These are phyloP conservation scores for Quercus glauca DNA, from an alignment of 306 rosid genomes.

Conservation along the genomic window DNA sequence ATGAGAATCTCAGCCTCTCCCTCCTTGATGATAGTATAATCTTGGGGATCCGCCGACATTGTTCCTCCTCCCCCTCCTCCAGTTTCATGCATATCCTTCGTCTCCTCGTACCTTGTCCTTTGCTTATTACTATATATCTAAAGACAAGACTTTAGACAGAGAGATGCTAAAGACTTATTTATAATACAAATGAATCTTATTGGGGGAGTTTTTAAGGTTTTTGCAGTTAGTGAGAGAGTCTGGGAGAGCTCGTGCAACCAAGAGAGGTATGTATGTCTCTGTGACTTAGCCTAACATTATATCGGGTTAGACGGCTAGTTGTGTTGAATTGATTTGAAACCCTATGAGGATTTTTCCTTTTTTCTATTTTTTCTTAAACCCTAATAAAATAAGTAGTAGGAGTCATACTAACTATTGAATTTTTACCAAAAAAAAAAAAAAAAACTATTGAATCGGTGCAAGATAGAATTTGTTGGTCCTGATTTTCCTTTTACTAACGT, in stretches of 20 bases:
- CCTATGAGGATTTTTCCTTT: too few relatives aligned
- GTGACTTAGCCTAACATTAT: too few relatives aligned
- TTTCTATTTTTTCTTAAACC: constrained; percentile 19
- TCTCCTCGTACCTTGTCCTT: not conserved
- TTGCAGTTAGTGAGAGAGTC: not conserved
- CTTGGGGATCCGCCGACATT: constrained; percentile 68
- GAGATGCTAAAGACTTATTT: not conserved
- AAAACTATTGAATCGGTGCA: not conserved
- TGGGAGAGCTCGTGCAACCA: too few relatives aligned
- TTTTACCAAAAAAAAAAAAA: too few relatives aligned
- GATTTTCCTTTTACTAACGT: not conserved
- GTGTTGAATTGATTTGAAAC: too few relatives aligned
- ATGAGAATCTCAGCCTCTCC: constrained; percentile 99
- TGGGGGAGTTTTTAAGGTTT: not conserved
- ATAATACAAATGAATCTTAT: not conserved
- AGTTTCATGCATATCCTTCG: constrained; percentile 33
- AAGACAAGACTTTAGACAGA: too few relatives aligned
- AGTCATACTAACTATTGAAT: too few relatives aligned
- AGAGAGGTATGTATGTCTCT: too few relatives aligned
- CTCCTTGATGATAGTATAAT: constrained; percentile 73
- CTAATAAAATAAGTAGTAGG: constrained; percentile 9
- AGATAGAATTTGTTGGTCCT: not conserved
- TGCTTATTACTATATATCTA: not conserved
- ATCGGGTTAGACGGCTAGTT: too few relatives aligned
- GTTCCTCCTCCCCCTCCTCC: constrained; percentile 28